Base-by-base conservation (phyloP, 2,329 filamentous ascomycete species). In the Venturia aucupariae region DNA sequence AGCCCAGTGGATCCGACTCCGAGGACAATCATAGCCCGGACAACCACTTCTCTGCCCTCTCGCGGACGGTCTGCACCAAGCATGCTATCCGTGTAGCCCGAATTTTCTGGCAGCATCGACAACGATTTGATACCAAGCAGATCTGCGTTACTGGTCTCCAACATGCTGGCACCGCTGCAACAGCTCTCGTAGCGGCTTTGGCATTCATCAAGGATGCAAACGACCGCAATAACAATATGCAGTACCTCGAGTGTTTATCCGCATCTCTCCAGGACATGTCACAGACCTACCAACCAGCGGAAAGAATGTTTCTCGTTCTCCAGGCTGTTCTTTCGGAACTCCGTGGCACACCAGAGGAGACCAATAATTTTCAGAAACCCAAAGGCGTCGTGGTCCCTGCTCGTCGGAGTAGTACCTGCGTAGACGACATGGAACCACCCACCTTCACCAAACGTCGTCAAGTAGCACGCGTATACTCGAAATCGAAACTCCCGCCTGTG, bases 51-150 rank as follows among this genome's bases (percentile, higher is more conserved):
- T 78, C 75, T 5, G 76, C 77, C 4, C 69, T 83, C 30, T 81
- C 80, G 3, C 76, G 82, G 22, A 80, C 76, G 62, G 81, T 82
- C 63, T 84, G 81, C 72, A 82, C 80, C 0, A 81, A 82, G 61
- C 81, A 84, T 66, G 81, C 82, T 4, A 80, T 83, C 64, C 73
- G 80, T 0, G 79, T 84, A 0, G 78, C 81, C 0, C 75, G 78
- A 27, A 82, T 84, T 65, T 83, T 83, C 68, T 82, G 79, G 80
- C 81, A 82, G 66, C 81, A 84, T 67, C 76, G 81, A 0, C 80
- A 82, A 69, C 75, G 79, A 3, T 82, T 82, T 62, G 78, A 81
- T 63, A 79, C 79, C 1, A 77, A 76, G 64, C 81, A 80, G 65
- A 81, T 82, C 24, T 80, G 79, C 30, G 73, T 81, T 32, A 79